A percentile compares a stretch with the other conserved stretches of the same genome.
Evolutionary conservation across 2,329 filamentous ascomycete species (phyloP).

Genomic region (Graphiopsis chlorocephala): DNA sequence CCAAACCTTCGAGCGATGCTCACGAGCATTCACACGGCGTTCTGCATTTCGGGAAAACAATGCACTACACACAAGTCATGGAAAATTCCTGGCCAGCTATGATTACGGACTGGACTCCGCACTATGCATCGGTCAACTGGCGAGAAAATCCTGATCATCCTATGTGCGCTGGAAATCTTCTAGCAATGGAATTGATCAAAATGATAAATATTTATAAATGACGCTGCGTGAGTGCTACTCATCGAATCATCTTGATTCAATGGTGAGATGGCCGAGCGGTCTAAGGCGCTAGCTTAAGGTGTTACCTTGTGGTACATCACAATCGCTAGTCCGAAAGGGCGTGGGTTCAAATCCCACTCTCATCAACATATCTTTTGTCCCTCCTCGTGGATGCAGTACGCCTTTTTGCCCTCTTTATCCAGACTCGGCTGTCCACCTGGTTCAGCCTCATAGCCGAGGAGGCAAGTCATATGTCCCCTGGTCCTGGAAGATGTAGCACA

Average conservation of each 20-base stretch:
- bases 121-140: background rate
- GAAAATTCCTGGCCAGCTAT: background rate
- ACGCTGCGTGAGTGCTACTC: too few species aligned
- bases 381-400: background rate
- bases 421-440: background rate
- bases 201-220: too few species aligned
- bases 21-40: background rate
- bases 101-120: background rate
- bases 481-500: background rate
- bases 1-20: background rate
- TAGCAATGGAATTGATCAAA: too few species aligned
- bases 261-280: slow-evolving; percentile 17
- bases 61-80: background rate
- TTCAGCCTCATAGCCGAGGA: background rate
- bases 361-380: slow-evolving; percentile 13
- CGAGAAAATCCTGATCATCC: background rate
- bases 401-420: background rate
- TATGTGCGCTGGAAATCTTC: background rate
- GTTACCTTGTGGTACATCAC: background rate
- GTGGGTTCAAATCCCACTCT: slow-evolving; percentile 17
- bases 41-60: background rate
- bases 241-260: slow-evolving; percentile 1
- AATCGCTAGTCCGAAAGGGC: slow-evolving; percentile 17
- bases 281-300: slow-evolving; percentile 17
- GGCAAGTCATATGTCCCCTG: background rate